Evolutionary conservation across 805 yeast species (phyloP), one percentile per base, ranked within the genome.

Genomic region (Sugiyamaella smithiae): DNA sequence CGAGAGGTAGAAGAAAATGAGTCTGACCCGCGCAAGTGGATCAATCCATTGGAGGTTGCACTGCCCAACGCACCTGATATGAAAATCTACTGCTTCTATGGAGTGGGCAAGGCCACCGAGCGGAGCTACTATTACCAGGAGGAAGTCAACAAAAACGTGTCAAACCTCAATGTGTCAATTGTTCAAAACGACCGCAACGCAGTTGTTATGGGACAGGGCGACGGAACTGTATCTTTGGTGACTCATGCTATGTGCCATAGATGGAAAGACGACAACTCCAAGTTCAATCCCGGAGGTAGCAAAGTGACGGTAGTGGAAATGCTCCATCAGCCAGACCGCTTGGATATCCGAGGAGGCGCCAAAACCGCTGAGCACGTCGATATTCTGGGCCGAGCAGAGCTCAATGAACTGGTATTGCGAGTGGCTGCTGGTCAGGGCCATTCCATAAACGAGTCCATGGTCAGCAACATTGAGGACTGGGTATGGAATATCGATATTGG

Each of bases 341-440:
- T 86, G 60, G 99, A 93, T 69, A 86, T 93, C 28, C 77, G 99
- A 56, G 99, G 99, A 22, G 99, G 99, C 11, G 95, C 97, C 8
- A 86, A 85, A 64, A 91, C 97, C 0, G 97, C 98, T 1, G 99
- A 93, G 60, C 99, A 93, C 66, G 99, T 93, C 24, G 99, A 93
- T 64, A 90, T 93, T 41, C 72, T 93, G 41, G 99, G 99, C 1
- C 82, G 95, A 54, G 88, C 97, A 0, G 95, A 85, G 62, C 71
- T 93, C 64, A 93, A 93, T 63, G 99, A 93, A 62, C 70, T 90
- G 60, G 72, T 93, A 9, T 70, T 91, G 47, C 77, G 78, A 53
- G 88, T 93, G 14, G 97, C 90, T 1, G 73, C 87, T 37, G 99
- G 99, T 0, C 65, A 73, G 29, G 96, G 95, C 1, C 80, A 80